Evolutionary conservation across 352 stramenopile species (phyloP).

Genomic region (Globisporangium recalcitrans): DNA sequence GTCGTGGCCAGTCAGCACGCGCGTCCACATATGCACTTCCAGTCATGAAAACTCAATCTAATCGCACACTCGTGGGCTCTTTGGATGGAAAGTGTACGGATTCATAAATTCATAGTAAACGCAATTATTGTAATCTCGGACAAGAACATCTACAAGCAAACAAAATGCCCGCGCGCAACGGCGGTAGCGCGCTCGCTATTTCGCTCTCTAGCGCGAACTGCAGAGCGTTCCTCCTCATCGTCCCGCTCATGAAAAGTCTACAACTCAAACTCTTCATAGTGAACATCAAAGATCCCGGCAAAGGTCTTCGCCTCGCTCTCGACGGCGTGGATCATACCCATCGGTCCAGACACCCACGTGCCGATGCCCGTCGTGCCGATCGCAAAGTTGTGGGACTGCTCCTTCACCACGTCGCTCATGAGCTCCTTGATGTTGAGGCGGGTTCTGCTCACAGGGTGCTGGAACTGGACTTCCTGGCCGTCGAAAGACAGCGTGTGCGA

Average conservation of each 20-base stretch:
- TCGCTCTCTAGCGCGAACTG: constrained; percentile 2
- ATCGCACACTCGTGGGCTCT: background rate
- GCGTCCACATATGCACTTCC: no score
- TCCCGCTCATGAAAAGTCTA: constrained; percentile 37
- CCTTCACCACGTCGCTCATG: constrained; percentile 75
- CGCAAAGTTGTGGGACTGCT: constrained; percentile 81
- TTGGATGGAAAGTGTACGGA: background rate
- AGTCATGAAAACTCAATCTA: background rate
- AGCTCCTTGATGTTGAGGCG: constrained; percentile 75
- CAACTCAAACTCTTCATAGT: constrained; percentile 88
- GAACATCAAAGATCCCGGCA: constrained; percentile 84
- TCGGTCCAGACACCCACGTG: constrained; percentile 80
- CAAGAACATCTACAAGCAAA: constrained; percentile 8
- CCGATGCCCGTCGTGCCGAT: constrained; percentile 77
- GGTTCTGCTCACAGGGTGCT: constrained; percentile 61
- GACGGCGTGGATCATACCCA: constrained; percentile 72
- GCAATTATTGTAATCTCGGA: constrained; percentile 8
- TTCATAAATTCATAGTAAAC: constrained; percentile 3
- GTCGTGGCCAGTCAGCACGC: no score
- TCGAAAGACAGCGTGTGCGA: constrained; percentile 79
- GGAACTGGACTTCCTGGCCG: constrained; percentile 70
- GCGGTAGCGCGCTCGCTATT: background rate
- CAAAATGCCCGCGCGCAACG: background rate
- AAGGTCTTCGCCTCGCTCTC: constrained; percentile 71
- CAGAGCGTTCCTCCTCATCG: background rate